Evolutionary conservation across 495 filamentous ascomycete genomes (phyloP), one percentile per base, ranked within the genome.

Genomic region (Penicillium bialowiezense): DNA sequence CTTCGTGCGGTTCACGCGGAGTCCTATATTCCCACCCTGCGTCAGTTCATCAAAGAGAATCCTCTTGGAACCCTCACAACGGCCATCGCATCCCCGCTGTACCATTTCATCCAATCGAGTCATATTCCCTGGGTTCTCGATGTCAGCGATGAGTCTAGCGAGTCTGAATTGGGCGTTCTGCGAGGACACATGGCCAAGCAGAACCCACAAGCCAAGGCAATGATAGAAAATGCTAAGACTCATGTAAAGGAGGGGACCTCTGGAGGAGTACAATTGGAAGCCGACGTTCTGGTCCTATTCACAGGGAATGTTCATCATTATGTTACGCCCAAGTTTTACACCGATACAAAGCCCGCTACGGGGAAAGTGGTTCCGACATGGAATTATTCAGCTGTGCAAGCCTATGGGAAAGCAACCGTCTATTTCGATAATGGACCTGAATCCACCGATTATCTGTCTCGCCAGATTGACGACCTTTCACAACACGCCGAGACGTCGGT

Each of bases 311-410:
- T 13, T 34, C 65, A 79, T 31, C 71, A 75, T 57, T 82, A 82
- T 53, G 70, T 82, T 38, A 82, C 76, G 10, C 77, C 78, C 1
- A 76, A 79, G 43, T 79, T 77, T 62, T 82, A 80, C 60, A 65
- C 58, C 18, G 70, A 77, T 47, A 83, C 79, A 5, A 83, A 81
- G 51, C 78, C 77, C 0, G 54, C 32, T 2, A 75, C 72, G 0
- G 78, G 69, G 15, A 82, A 82, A 48, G 78, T 80, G 3, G 77
- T 81, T 10, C 77, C 77, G 7, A 82, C 79, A 1, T 82, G 78
- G 78, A 75, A n/a, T n/a, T n/a, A n/a, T n/a, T n/a, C n/a, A n/a
- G n/a, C n/a, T n/a, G n/a, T n/a, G n/a, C n/a, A n/a, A 38, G 71
- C 60, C 1, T 80, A 80, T 49, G 75, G 78, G 15, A 34, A 34